Evolutionary conservation across 225 moss, liverwort and hornwort species (phyloP).

Genomic region (Straminergon stramineum): DNA sequence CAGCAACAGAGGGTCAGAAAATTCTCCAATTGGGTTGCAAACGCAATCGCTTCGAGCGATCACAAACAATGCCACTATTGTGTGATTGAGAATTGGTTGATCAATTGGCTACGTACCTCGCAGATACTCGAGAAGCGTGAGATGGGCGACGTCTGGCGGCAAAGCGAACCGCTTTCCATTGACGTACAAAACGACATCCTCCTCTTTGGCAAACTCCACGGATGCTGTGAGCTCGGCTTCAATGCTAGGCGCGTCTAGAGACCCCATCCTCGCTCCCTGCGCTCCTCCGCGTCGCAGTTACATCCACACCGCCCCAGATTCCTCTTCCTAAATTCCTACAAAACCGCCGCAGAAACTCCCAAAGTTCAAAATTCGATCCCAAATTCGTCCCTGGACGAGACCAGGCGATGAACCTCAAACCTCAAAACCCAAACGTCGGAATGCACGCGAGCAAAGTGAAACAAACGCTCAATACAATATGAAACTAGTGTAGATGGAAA

Average conservation of each 20-base stretch:
- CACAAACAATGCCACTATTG: background rate
- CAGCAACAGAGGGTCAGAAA: background rate
- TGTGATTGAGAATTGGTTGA: background rate
- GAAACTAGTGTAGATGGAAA: background rate
- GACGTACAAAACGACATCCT: constrained; percentile 54
- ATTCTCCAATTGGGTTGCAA: background rate
- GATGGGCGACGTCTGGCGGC: constrained; percentile 63
- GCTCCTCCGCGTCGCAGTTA: background rate
- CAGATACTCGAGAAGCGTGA: constrained; percentile 81
- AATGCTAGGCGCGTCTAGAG: constrained; percentile 12
- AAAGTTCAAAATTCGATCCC: background rate
- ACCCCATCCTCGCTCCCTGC: constrained; percentile 20
- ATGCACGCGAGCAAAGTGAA: background rate
- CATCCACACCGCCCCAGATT: background rate
- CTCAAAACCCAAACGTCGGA: background rate
- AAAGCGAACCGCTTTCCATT: constrained; percentile 68
- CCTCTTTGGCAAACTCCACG: constrained; percentile 20
- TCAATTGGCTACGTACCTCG: constrained; percentile 36
- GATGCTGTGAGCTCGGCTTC: background rate
- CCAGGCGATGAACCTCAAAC: background rate
- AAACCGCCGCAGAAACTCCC: background rate
- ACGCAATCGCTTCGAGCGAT: background rate
- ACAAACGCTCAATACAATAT: background rate
- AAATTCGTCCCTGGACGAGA: background rate
- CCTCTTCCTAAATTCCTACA: background rate